phyloP scores from a whole-genome alignment of 371 early-diverging fungal species.

The Choanephora cucurbitarum region DNA sequence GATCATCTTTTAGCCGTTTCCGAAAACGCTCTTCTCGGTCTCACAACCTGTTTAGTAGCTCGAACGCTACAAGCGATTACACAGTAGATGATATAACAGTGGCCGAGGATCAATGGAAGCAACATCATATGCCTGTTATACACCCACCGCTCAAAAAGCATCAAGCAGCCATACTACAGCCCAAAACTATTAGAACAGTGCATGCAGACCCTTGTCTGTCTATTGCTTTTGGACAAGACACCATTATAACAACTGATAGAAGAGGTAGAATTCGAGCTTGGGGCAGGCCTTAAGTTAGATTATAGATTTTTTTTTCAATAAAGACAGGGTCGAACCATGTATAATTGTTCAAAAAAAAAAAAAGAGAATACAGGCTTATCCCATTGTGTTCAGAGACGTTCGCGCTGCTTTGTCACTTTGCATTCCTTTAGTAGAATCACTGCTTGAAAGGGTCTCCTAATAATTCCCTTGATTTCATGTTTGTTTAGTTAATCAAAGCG shows the following conservation, averaged over 20 bases:
- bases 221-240: conserved; percentile 50
- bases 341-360: too few species aligned
- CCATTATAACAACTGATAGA: conserved; percentile 82
- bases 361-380: too few species aligned
- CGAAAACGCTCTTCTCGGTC: conserved; percentile 17
- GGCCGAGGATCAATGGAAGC: conserved; percentile 8
- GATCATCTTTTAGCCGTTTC: conserved; percentile 15
- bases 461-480: too few species aligned
- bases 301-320: background rate
- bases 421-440: too few species aligned
- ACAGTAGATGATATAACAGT: conserved; percentile 6
- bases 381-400: too few species aligned
- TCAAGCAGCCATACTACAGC: conserved; percentile 80
- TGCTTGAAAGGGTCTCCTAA: too few species aligned
- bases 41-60: conserved; percentile 2
- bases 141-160: conserved; percentile 74
- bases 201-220: conserved; percentile 71
- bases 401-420: too few species aligned
- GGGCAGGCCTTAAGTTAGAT: conserved; percentile 43
- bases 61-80: background rate
- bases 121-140: conserved; percentile 23
- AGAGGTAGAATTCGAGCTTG: conserved; percentile 82
- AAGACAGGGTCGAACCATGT: too few species aligned
- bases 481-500: too few species aligned
- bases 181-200: conserved; percentile 67